Evolutionary conservation across 1,139 yeast genomes (phyloP).

Genomic region (Lodderomyces elongisporus): DNA sequence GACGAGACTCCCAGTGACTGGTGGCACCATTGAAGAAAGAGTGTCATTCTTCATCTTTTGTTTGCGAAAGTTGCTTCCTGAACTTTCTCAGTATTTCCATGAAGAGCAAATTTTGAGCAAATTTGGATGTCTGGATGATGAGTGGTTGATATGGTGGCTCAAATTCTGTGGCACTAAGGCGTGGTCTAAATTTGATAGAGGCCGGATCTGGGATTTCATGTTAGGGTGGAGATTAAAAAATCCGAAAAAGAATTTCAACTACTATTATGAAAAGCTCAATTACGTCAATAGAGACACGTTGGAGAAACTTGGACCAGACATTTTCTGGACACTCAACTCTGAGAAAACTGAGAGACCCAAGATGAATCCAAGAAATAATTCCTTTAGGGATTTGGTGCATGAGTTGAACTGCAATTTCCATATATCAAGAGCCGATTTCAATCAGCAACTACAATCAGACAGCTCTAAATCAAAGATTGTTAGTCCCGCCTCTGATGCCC

Average conservation of each 20-base stretch:
- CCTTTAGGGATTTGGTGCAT: slow-evolving; percentile 30
- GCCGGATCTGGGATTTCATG: slow-evolving; percentile 82
- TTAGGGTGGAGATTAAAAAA: slow-evolving; percentile 69
- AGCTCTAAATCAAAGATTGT: slow-evolving; percentile 1
- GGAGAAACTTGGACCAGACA: slow-evolving; percentile 40
- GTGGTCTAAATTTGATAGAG: slow-evolving; percentile 77
- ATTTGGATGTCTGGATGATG: slow-evolving; percentile 65
- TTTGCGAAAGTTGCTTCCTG: slow-evolving; percentile 65
- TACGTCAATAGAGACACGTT: slow-evolving; percentile 19
- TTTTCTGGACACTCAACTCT: slow-evolving; percentile 33
- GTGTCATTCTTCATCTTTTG: slow-evolving; percentile 69
- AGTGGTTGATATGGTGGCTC: slow-evolving; percentile 94
- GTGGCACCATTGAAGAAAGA: slow-evolving; percentile 67
- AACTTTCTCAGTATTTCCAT: slow-evolving; percentile 66
- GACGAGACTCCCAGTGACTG: slow-evolving; percentile 46
- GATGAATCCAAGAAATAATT: slow-evolving; percentile 16
- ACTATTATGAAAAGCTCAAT: slow-evolving; percentile 31
- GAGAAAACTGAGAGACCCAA: slow-evolving; percentile 12
- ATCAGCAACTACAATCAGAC: too few species aligned
- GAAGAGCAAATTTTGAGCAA: slow-evolving; percentile 74
- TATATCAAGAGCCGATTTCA: slow-evolving; percentile 5
- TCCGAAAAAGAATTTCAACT: slow-evolving; percentile 26
- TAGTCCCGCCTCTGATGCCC: slow-evolving; percentile 3
- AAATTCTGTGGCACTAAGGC: slow-evolving; percentile 90
- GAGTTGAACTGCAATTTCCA: slow-evolving; percentile 19